Evolutionary conservation across 192 early-diverging fungal genomes (phyloP), one percentile per base, ranked within the genome.

Genomic region (Backusella psychrophila): DNA sequence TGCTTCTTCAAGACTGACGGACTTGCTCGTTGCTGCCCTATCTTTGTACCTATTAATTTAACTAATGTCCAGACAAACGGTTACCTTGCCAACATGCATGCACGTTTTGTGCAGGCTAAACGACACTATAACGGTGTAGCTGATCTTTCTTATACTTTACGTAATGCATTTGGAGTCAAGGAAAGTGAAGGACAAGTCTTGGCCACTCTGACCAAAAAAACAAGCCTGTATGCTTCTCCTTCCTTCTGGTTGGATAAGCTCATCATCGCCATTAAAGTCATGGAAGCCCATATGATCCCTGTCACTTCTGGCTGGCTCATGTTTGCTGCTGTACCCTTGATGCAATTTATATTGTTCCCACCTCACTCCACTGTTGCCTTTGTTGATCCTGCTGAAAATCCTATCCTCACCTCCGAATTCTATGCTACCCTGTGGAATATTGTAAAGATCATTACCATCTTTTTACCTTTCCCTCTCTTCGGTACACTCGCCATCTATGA

Each of bases 1-100:
- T 92, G 91, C 76, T 93, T 92, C 82, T 93, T 93, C 80, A 85
- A 87, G 71, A 93, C 93, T 21, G 78, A 84, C 41, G 93, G 93
- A 15, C 72, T 84, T 14, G 88, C 91, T 35, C 90, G 91, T 69
- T 86, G 88, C 69, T 87, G 86, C 66, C 83, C 89, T 29, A 91
- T 94, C 79, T 93, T 84, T 79, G 91, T 91, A 15, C 92, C 93
- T n/a, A 90, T 88, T 86, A 75, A 93, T 85, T 52, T 89, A 82
- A 90, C 81, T 33, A 87, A 81, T 84, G 91, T 87, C 42, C 80
- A 81, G 85, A 90, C 81, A n/a, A 65, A 56, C 29, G 87, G 89
- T 35, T 92, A 88, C 76, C 26, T 86, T 14, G 78, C 77, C 41
- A 85, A 83, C 72, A 75, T 94, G 73, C 63, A 81, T 38, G 90